phyloP scores from a whole-genome alignment of 2,329 filamentous ascomycete genomes.

The Claviceps africana region DNA sequence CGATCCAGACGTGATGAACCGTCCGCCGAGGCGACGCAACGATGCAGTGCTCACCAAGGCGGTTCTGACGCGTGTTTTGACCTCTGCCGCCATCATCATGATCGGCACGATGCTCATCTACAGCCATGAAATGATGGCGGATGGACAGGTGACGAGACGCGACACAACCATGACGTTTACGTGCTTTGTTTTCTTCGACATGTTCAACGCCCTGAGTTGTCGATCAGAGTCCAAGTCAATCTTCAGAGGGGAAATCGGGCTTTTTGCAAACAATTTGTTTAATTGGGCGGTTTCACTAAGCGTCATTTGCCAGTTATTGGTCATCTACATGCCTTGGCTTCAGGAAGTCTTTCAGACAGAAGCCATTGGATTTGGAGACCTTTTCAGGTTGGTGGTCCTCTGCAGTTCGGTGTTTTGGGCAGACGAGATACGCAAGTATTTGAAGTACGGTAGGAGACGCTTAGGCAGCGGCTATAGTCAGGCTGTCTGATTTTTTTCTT shows the following conservation, averaged over 20 bases:
- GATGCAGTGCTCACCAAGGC: constrained; percentile 82
- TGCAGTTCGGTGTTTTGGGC: constrained; percentile 91
- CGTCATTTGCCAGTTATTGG: constrained; percentile 70
- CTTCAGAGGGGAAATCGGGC: constrained; percentile 67
- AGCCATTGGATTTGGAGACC: constrained; percentile 58
- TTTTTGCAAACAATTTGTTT: constrained; percentile 84
- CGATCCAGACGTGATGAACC: constrained; percentile 84
- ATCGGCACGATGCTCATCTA: constrained; percentile 84
- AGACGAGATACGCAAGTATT: constrained; percentile 80
- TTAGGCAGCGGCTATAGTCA: constrained; percentile 50
- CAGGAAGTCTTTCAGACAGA: constrained; percentile 96
- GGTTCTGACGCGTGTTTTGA: constrained; percentile 73
- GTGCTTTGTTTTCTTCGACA: constrained; percentile 96
- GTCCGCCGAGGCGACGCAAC: constrained; percentile 68
- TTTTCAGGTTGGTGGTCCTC: constrained; percentile 57
- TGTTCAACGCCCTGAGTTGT: constrained; percentile 96
- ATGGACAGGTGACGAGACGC: constrained; percentile 72
- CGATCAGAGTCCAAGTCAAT: constrained; percentile 84
- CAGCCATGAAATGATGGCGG: constrained; percentile 74
- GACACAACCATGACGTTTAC: constrained; percentile 99
- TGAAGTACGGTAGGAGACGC: constrained; percentile 43
- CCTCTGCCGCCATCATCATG: constrained; percentile 81
- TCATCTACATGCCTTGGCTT: constrained; percentile 88
- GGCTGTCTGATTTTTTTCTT: constrained; percentile 35
- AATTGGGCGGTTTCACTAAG: constrained; percentile 88